These are phyloP conservation scores for Eucalyptus erythrocorys DNA, from an alignment of 345 rosid species.

Conservation along the genomic window DNA sequence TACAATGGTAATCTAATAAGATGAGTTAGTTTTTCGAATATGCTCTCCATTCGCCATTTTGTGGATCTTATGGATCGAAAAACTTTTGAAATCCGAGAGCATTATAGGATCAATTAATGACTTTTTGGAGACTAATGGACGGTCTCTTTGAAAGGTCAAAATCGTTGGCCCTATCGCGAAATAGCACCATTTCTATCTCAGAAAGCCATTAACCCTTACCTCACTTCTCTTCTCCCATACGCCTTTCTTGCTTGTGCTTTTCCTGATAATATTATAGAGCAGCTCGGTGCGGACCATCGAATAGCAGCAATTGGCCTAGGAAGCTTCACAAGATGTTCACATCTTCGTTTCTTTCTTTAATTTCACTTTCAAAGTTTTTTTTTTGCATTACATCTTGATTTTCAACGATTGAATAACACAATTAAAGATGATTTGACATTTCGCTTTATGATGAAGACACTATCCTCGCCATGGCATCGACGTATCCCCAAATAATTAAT, in stretches of 20 bases:
- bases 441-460: neutral
- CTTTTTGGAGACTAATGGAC: neutral
- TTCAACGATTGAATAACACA: neutral
- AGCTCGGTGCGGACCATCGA: neutral
- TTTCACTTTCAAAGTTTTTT: neutral
- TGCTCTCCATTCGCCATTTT: neutral
- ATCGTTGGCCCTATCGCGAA: neutral
- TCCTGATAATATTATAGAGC: neutral
- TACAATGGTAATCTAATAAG: neutral
- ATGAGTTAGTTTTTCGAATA: neutral
- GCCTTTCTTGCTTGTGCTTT: neutral
- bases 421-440: neutral
- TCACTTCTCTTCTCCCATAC: neutral
- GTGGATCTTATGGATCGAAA: neutral
- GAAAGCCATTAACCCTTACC: neutral
- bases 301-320: neutral
- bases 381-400: neutral
- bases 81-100: neutral
- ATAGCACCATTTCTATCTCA: neutral
- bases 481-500: neutral
- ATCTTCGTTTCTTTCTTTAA: neutral
- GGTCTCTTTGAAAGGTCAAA: neutral
- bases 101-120: neutral
- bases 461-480: neutral
- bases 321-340: neutral